Conservation (phyloP, 2,329 filamentous ascomycete genomes). For the Plenodomus biglobosus region DNA sequence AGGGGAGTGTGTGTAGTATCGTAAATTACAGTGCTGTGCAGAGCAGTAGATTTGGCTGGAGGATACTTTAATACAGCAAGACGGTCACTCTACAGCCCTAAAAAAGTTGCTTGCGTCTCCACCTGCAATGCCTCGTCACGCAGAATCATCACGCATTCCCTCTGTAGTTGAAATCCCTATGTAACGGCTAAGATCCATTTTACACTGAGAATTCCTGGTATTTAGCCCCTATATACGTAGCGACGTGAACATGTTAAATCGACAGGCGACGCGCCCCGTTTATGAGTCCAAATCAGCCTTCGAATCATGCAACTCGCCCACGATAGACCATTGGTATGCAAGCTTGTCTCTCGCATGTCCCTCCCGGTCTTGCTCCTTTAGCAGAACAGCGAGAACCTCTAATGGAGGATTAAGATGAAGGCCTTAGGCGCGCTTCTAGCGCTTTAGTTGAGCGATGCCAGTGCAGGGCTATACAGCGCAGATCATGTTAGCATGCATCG, state of each 20-base stretch:
- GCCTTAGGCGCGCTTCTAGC: slow-evolving; percentile 83
- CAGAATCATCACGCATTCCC: neutral
- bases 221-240: neutral
- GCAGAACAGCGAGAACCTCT: slow-evolving; percentile 82
- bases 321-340: slow-evolving; percentile 67
- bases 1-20: too few relatives aligned
- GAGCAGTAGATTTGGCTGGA: neutral
- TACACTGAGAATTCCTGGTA: neutral
- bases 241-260: neutral
- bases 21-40: too few relatives aligned
- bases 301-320: slow-evolving; percentile 65
- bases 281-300: slow-evolving; percentile 45
- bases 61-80: neutral
- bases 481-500: slow-evolving; percentile 13
- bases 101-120: slow-evolving; percentile 11
- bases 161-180: slow-evolving; percentile 6
- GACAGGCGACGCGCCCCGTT: neutral
- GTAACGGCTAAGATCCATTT: slow-evolving; percentile 17
- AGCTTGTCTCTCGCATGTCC: slow-evolving; percentile 49
- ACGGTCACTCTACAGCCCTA: too few relatives aligned
- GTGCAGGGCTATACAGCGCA: slow-evolving; percentile 72
- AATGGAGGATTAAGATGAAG: slow-evolving; percentile 86
- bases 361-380: slow-evolving; percentile 62
- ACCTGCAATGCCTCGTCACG: slow-evolving; percentile 7
- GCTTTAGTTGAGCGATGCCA: slow-evolving; percentile 75